phyloP scores from a whole-genome alignment of 2,329 filamentous ascomycete genomes.

The Cytospora piceicola region DNA sequence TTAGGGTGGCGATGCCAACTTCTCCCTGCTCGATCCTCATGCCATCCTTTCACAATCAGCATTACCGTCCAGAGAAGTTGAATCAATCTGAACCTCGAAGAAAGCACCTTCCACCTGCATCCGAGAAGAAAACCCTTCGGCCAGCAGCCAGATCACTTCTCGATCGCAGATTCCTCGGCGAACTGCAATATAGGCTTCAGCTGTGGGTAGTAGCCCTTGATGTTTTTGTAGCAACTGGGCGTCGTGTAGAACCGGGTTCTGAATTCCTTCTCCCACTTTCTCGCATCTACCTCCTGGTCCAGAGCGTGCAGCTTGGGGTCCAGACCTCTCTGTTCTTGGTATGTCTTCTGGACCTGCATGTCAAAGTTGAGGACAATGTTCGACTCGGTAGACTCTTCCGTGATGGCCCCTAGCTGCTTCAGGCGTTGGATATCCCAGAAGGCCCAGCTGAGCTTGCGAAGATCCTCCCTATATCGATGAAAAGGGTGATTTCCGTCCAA shows the following conservation, averaged over 20 bases:
- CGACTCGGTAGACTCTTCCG: not conserved
- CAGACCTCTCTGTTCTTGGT: not conserved
- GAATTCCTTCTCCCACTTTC: not conserved
- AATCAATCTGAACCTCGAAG: no score
- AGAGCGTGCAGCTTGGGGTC: not conserved
- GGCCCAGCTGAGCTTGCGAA: not conserved
- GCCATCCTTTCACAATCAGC: no score
- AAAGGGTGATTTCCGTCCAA: not conserved
- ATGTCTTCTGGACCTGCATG: not conserved
- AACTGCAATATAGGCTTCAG: not conserved
- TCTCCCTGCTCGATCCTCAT: no score
- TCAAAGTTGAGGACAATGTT: not conserved
- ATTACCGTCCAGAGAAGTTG: no score
- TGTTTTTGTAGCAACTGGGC: not conserved
- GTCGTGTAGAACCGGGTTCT: not conserved
- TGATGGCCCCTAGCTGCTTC: not conserved
- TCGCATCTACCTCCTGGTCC: not conserved
- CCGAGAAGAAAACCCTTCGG: not conserved
- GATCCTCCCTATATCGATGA: not conserved
- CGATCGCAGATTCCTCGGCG: not conserved
- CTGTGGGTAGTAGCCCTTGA: not conserved
- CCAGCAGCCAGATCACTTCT: not conserved
- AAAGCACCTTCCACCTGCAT: not conserved
- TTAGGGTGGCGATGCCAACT: no score
- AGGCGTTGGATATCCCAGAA: not conserved